Evolutionary conservation across 345 rosid species (phyloP).

Genomic region (Alliaria petiolata): DNA sequence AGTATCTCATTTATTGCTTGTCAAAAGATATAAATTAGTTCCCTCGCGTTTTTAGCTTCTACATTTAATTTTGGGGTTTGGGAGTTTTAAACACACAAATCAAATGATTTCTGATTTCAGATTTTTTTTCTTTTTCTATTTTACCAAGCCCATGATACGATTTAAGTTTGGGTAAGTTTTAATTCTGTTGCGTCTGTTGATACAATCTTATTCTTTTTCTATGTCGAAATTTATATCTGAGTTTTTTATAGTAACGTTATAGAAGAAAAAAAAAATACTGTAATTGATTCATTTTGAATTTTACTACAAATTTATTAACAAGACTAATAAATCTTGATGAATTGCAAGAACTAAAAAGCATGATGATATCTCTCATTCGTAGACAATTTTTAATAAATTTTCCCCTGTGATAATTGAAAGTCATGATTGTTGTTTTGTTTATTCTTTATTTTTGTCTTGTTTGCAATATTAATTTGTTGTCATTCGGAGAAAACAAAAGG

Average conservation of each 20-base stretch:
- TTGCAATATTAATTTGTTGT: not conserved
- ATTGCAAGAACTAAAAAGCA: not conserved
- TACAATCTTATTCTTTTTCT: not conserved
- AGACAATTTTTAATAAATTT: not conserved
- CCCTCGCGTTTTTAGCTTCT: not conserved
- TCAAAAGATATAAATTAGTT: not conserved
- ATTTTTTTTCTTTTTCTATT: no score
- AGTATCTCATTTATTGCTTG: slow-evolving; percentile 22
- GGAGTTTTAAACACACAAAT: not conserved
- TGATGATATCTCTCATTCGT: not conserved
- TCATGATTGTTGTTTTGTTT: slow-evolving; percentile 19
- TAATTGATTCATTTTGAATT: not conserved
- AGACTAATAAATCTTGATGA: no score
- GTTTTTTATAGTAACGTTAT: not conserved
- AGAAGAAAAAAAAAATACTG: not conserved
- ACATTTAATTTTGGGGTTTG: not conserved
- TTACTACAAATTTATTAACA: not conserved
- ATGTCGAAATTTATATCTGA: not conserved
- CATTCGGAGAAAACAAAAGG: not conserved
- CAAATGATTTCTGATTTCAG: not conserved
- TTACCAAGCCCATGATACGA: no score
- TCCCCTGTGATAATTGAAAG: slow-evolving; percentile 18
- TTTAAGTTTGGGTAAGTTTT: not conserved
- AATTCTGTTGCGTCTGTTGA: not conserved
- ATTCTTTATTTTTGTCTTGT: slow-evolving; percentile 31